Base-by-base conservation (phyloP, 805 yeast genomes). In the Lipomyces anomalus region DNA sequence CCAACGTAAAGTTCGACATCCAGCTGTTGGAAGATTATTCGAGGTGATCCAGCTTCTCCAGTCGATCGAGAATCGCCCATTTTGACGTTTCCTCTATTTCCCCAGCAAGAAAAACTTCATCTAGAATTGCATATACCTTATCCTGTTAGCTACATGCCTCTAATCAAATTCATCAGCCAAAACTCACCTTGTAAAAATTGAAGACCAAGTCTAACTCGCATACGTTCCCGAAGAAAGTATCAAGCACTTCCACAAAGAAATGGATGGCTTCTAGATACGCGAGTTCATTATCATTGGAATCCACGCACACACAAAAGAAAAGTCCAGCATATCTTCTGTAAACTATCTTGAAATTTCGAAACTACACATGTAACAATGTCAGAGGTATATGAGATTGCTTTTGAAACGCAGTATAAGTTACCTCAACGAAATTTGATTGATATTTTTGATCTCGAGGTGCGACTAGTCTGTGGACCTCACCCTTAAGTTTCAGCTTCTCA, bases 131-230 rank as follows among this genome's bases (percentile, higher is more conserved):
- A 63, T 88, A 85, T 9, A 86, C 54, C 54, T 50, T n/a, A 34
- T 16, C 9, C 17, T n/a, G 17, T 34, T 34, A 34, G 17, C 37
- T 34, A 18, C 23, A 9, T 37, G 5, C 4, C 16, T 34, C 17
- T 11, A 9, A 34, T 34, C 11, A 11, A 9, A 11, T 11, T n/a
- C 13, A n/a, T 9, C 11, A 13, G 11, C 11, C 11, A n/a, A n/a
- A 13, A 29, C 48, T 11, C 21, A 48, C 80, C 63, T 83, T 86
- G 70, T 82, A 81, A 65, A 90, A 90, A 65, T 88, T 87, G 70
- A 89, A 92, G 18, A 92, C 94, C 46, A 92, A 73, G 62, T 90
- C 97, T 55, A 90, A 72, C 65, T 90, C 97, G 67, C 97, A 89
- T 5, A 90, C 97, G 58, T 81, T 87, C 53, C 87, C 82, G 59